These are phyloP conservation scores for Fusarium mexicanum DNA, from an alignment of 2,329 filamentous ascomycete genomes.

Conservation along the genomic window DNA sequence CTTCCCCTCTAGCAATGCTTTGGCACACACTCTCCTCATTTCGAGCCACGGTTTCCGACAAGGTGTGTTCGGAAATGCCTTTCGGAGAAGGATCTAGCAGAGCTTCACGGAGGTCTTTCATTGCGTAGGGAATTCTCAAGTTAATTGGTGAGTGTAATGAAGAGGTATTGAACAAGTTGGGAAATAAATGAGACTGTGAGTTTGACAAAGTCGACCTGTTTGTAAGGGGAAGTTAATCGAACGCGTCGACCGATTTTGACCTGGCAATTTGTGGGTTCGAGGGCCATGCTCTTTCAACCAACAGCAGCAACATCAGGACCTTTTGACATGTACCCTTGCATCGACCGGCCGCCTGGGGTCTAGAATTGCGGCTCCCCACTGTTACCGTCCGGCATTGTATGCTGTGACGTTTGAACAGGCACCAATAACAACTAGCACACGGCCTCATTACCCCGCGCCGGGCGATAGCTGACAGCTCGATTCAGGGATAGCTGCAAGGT, in stretches of 20 bases:
- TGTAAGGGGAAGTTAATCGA: not conserved
- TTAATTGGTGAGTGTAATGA: not conserved
- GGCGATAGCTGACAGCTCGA: not conserved
- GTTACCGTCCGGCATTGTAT: not conserved
- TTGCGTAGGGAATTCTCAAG: not conserved
- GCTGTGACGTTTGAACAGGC: not conserved
- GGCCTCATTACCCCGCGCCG: not conserved
- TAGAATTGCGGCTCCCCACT: not conserved
- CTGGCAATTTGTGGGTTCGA: not conserved
- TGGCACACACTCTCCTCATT: not conserved
- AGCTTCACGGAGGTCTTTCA: not conserved
- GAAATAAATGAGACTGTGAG: not conserved
- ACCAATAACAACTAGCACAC: not conserved
- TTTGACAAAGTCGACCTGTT: not conserved
- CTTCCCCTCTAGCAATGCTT: not conserved
- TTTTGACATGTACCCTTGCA: not conserved
- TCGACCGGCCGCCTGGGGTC: no score
- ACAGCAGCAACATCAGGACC: not conserved
- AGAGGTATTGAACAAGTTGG: not conserved
- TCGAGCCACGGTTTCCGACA: not conserved
- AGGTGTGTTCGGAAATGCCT: not conserved
- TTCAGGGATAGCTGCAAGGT: not conserved
- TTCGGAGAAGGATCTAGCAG: not conserved
- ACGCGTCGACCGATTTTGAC: not conserved
- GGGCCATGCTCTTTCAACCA: not conserved